phyloP scores from a whole-genome alignment of 2,329 filamentous ascomycete genomes.

The Cladosporium velox region DNA sequence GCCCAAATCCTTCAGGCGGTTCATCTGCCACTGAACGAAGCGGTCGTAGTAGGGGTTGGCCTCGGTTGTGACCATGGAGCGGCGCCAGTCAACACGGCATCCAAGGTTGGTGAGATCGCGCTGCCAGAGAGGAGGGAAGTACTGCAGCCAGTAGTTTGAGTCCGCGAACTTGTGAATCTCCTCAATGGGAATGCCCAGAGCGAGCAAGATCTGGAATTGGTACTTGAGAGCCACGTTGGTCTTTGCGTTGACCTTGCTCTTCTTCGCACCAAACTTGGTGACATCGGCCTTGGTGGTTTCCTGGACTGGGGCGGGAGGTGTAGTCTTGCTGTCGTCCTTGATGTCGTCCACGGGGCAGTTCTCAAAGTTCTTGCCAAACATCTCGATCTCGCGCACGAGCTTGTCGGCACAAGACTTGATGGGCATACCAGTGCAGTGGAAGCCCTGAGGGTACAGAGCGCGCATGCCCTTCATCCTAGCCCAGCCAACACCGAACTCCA shows the following conservation, averaged over 20 bases:
- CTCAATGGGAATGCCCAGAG: constrained; percentile 80
- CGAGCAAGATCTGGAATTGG: constrained; percentile 92
- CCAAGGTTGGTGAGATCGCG: constrained; percentile 81
- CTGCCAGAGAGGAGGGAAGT: constrained; percentile 82
- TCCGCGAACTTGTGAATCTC: constrained; percentile 95
- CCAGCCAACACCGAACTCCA: constrained; percentile 87
- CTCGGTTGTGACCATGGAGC: constrained; percentile 91
- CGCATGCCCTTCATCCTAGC: constrained; percentile 88
- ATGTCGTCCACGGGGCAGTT: constrained; percentile 65
- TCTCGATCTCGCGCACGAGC: constrained; percentile 81
- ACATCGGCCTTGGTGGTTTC: constrained; percentile 73
- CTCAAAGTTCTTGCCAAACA: constrained; percentile 86
- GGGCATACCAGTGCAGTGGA: constrained; percentile 95
- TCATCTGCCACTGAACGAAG: constrained; percentile 98
- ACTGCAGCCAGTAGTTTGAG: constrained; percentile 85
- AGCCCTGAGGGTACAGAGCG: constrained; percentile 85
- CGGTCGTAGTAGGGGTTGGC: constrained; percentile 96
- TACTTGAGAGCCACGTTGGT: constrained; percentile 95
- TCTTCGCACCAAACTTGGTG: constrained; percentile 89
- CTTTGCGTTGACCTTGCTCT: constrained; percentile 79
- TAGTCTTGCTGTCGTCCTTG: constrained; percentile 47
- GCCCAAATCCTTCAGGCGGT: constrained; percentile 78
- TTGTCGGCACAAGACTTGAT: constrained; percentile 98
- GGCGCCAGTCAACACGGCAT: constrained; percentile 86
- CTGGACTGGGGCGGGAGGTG: constrained; percentile 60